Evolutionary conservation across 768 basidiomycete species (phyloP).

Genomic region (Rhizopogon vinicolor): DNA sequence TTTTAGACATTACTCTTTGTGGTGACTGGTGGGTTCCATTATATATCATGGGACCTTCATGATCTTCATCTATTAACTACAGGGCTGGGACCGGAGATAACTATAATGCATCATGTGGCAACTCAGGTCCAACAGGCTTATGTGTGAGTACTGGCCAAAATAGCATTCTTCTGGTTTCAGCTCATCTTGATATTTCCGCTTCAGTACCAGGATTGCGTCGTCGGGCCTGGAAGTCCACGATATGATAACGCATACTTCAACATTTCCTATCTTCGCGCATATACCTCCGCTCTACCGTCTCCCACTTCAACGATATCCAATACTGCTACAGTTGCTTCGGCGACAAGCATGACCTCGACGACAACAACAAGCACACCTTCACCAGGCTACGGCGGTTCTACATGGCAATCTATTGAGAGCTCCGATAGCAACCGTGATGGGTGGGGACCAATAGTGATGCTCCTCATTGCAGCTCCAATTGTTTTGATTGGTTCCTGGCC

Average conservation of each 20-base stretch:
- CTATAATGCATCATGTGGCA: conserved; percentile 39
- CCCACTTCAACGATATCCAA: conserved; percentile 4
- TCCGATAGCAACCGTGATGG: background rate
- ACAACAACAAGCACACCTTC: background rate
- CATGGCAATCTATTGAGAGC: no score
- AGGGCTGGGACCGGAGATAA: conserved; percentile 48
- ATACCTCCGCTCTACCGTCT: conserved; percentile 27
- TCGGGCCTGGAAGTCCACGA: conserved; percentile 48
- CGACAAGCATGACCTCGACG: background rate
- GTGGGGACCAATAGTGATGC: background rate
- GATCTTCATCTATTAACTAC: background rate
- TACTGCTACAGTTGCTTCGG: background rate
- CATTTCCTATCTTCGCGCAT: conserved; percentile 60
- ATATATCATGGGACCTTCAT: background rate
- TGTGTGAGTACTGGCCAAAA: conserved; percentile 30
- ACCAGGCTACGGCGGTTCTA: background rate
- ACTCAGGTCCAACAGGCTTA: conserved; percentile 31
- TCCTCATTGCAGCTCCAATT: background rate
- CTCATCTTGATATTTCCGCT: background rate
- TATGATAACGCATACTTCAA: conserved; percentile 65
- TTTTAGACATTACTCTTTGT: conserved; percentile 54
- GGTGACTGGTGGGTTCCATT: conserved; percentile 37
- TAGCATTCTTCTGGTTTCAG: background rate
- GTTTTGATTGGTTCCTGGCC: background rate
- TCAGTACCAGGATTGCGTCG: conserved; percentile 52